Evolutionary conservation across 1,284 basidiomycete species (phyloP), one percentile per base, ranked within the genome.

Genomic region (Amylostereum areolatum): DNA sequence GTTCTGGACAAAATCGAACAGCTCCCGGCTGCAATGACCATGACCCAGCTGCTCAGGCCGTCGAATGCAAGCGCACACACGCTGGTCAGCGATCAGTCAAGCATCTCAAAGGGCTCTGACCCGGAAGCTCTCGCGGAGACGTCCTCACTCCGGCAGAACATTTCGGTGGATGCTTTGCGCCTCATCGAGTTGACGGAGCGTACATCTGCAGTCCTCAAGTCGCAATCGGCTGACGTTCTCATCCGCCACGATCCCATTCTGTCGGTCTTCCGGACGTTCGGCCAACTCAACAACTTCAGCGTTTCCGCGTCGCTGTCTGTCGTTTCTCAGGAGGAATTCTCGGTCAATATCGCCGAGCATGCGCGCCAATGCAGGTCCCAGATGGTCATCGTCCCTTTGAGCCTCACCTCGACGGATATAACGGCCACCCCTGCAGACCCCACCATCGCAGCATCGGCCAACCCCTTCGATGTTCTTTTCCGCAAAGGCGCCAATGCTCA

Each of bases 171-270:
- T 56, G 88, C 86, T 0, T 76, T 95, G 8, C 89, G 92, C 44
- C 77, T 96, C n/a, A 81, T 95, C 57, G 93, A 95, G 63, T 75
- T 97, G 48, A 89, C 91, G 6, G 85, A 86, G 47, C 85, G 93
- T 54, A 90, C 91, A 1, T 92, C 89, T 8, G 89, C 89, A 0
- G 85, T 96, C 30, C 78, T 96, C 68, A 85, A 82, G 60, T 89
- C 88, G 1, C 83, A 89, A 46, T 83, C 83, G 32, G 79, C 78
- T 1, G 82, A 89, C 48, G 72, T 81, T 11, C 72, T 92, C 41
- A 69, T 89, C 46, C 77, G 78, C 44, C 81, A 80, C 51, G 94
- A 97, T 63, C 81, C 92, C 8, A 72, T 95, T 28, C 70, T 93
- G 28, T 83, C 86, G 43, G 80, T 96, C 39, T 89, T 90, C 71